phyloP scores from a whole-genome alignment of 305 asterid genomes.

The Fraxinus xanthoxyloides region DNA sequence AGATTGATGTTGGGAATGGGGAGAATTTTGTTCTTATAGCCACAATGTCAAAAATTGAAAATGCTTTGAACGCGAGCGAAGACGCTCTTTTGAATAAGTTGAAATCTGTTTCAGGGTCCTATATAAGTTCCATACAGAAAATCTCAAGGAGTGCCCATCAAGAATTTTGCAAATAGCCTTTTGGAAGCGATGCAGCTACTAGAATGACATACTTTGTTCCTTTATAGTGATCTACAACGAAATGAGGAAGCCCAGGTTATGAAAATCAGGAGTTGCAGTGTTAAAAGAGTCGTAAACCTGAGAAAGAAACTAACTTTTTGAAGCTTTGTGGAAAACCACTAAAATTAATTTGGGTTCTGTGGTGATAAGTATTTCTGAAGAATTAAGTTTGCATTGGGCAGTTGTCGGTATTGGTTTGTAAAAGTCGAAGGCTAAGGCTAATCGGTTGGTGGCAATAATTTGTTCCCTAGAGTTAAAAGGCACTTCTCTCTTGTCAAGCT shows the following conservation, averaged over 20 bases:
- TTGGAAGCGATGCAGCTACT: not conserved
- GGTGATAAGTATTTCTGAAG: not conserved
- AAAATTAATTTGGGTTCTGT: not conserved
- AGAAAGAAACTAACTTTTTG: not conserved
- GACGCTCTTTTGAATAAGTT: slow-evolving; percentile 42
- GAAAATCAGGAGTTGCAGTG: not conserved
- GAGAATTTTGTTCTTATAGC: slow-evolving; percentile 80
- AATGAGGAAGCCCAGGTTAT: not conserved
- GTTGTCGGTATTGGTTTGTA: not conserved
- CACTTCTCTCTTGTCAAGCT: not conserved
- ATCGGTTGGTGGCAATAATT: not conserved
- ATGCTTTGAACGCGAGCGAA: slow-evolving; percentile 19
- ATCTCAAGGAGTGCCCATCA: slow-evolving; percentile 21
- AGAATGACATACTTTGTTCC: not conserved
- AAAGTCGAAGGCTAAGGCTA: not conserved
- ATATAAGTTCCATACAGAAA: slow-evolving; percentile 47
- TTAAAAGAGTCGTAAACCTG: not conserved
- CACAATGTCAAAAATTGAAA: slow-evolving; percentile 31
- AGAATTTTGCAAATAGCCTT: not conserved
- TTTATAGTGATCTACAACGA: not conserved
- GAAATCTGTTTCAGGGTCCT: slow-evolving; percentile 41
- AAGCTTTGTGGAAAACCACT: not conserved
- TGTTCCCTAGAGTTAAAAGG: not conserved
- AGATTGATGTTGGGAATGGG: slow-evolving; percentile 73
- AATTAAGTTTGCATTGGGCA: not conserved